Base-by-base conservation (phyloP, 441 rosid genomes). In the Syzygium malaccense region DNA sequence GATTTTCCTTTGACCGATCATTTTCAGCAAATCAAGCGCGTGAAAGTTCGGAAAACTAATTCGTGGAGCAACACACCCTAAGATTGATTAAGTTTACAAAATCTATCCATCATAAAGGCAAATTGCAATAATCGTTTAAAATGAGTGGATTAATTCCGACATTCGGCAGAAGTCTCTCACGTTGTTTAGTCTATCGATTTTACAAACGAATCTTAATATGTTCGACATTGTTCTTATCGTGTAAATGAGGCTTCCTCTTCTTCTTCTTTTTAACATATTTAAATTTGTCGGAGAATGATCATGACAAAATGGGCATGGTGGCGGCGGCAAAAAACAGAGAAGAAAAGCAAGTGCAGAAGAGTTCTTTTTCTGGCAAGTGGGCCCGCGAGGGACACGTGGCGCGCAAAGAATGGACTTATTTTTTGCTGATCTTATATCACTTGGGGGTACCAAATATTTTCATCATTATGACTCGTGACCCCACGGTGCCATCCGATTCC, bases 61-160 rank as follows among this genome's bases (percentile, higher is more conserved):
- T 32, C 7, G 0, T 1, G 8, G 10, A 33, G 8, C 20, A 66
- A 66, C 20, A 19, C 25, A 8, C 25, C 41, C 5, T 14, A 0
- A 64, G 12, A 30, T 64, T 30, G 20, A 64, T 18, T 18, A 64
- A 30, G 23, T 30, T 32, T 8, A 64, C 41, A 4, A 17, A 30
- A 64, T 64, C 18, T 64, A 64, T 64, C 75, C 0, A 17, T 30
- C 18, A 66, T 23, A 66, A 23, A 30, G 75, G 11, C 75, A 66
- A 66, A 32, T 3, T 0, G 3, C 23, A 66, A 32, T 66, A 66
- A 6, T 17, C 20, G 13, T 66, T 32, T 66, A 66, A 32, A 66
- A 66, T 66, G 41, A 66, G 75, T 8, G 10, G 75, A 66, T 32
- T 25, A 30, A 66, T 17, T 33, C 25, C 3, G 20, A 32, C 78